phyloP scores from a whole-genome alignment of 1,139 yeast genomes.

The Groenewaldozyma sp. region DNA sequence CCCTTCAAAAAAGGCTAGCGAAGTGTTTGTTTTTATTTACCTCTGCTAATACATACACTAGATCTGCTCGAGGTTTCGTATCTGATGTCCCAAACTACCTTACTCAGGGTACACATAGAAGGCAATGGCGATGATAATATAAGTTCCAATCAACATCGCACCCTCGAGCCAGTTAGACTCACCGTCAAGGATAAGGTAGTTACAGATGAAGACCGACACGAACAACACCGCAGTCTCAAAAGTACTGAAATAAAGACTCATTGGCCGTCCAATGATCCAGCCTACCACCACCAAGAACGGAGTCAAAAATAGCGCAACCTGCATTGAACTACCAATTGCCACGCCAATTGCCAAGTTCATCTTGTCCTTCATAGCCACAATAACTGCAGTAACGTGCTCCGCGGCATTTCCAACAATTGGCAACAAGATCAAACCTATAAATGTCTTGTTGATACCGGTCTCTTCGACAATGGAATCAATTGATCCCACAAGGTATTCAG shows the following conservation, averaged over 20 bases:
- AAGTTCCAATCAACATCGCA: slow-evolving; percentile 79
- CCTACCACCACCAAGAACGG: slow-evolving; percentile 92
- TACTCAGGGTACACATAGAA: slow-evolving; percentile 70
- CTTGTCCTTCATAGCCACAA: slow-evolving; percentile 91
- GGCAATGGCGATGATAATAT: slow-evolving; percentile 77
- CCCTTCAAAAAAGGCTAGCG: too few relatives aligned
- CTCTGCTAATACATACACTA: too few relatives aligned
- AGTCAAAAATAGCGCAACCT: slow-evolving; percentile 87
- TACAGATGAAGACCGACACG: slow-evolving; percentile 78
- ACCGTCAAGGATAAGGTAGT: slow-evolving; percentile 83
- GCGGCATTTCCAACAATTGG: slow-evolving; percentile 99
- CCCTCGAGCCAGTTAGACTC: slow-evolving; percentile 98
- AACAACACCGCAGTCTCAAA: slow-evolving; percentile 90
- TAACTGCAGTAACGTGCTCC: slow-evolving; percentile 92
- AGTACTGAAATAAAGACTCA: slow-evolving; percentile 85
- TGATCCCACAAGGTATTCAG: slow-evolving; percentile 87
- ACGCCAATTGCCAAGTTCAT: slow-evolving; percentile 97
- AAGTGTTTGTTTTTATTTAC: too few relatives aligned
- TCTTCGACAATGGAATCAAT: slow-evolving; percentile 79
- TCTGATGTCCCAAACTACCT: too few relatives aligned
- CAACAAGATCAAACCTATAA: slow-evolving; percentile 83
- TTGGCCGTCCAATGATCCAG: slow-evolving; percentile 83
- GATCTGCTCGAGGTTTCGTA: too few relatives aligned
- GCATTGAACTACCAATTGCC: slow-evolving; percentile 94
- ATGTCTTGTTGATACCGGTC: slow-evolving; percentile 86